Conservation (phyloP, 2,329 filamentous ascomycete genomes). For the Sporothrix protearum region DNA sequence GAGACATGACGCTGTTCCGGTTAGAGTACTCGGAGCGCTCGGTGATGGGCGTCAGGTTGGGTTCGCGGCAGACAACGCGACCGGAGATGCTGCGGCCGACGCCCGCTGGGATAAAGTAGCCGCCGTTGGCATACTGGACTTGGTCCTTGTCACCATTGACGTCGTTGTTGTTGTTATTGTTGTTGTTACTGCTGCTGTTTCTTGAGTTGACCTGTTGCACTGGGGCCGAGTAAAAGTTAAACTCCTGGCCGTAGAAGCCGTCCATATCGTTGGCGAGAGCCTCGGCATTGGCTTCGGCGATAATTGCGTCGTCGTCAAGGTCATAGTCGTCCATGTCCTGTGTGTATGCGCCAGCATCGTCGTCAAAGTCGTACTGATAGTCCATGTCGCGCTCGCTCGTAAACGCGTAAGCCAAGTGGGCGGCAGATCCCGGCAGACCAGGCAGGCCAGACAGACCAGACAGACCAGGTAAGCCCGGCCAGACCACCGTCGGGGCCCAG, state of each 20-base stretch:
- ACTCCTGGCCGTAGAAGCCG: slow-evolving; percentile 93
- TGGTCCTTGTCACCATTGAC: slow-evolving; percentile 34
- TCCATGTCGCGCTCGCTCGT: slow-evolving; percentile 31
- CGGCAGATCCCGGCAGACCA: not conserved
- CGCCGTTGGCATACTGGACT: slow-evolving; percentile 70
- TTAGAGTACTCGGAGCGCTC: slow-evolving; percentile 95
- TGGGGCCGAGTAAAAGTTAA: slow-evolving; percentile 80
- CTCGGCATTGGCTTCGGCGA: slow-evolving; percentile 91
- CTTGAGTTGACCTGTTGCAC: slow-evolving; percentile 34
- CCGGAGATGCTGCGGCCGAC: slow-evolving; percentile 69
- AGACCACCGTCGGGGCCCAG: not conserved
- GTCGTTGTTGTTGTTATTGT: slow-evolving; percentile 34
- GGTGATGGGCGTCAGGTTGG: slow-evolving; percentile 92
- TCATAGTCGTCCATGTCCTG: slow-evolving; percentile 59
- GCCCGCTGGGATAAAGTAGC: slow-evolving; percentile 75
- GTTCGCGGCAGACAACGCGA: slow-evolving; percentile 71
- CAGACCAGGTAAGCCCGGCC: not conserved
- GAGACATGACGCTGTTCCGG: slow-evolving; percentile 81
- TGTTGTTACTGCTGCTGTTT: slow-evolving; percentile 41
- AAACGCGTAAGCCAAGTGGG: slow-evolving; percentile 25
- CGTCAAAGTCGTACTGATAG: slow-evolving; percentile 54
- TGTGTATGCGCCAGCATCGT: slow-evolving; percentile 47
- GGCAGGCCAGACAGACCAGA: not conserved
- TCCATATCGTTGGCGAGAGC: slow-evolving; percentile 88
- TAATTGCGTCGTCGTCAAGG: slow-evolving; percentile 79